Evolutionary conservation across 495 filamentous ascomycete genomes (phyloP), one percentile per base, ranked within the genome.

Genomic region (Podospora didyma): DNA sequence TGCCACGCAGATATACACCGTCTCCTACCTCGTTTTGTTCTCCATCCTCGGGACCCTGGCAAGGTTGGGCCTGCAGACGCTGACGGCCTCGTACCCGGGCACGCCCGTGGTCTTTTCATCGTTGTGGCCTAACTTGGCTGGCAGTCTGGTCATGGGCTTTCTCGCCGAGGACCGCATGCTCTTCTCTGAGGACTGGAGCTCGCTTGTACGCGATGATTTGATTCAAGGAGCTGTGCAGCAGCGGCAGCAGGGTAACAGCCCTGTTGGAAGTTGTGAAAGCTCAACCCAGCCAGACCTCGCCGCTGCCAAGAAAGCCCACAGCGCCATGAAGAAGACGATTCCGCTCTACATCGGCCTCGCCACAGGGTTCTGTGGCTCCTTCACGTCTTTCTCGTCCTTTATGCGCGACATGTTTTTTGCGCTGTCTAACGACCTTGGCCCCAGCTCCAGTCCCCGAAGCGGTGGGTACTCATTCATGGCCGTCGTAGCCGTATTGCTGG

Each of bases 321-420:
- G 73, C 34, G 65, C 79, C 39, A 68, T 75, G 41, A 96, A 92
- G 69, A 95, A 94, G 71, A 87, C 88, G 2, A 86, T 94, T 45
- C 92, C 92, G 0, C 79, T 96, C 0, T 97, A 94, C 67, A 89
- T 97, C 54, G 94, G 94, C 19, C 83, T 98, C 1, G 84, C 93
- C 0, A 95, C 90, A 2, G 94, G 94, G 12, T 97, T 96, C 74
- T 97, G 94, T 70, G 94, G 94, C 53, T 91, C 85, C 62, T 86
- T 94, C 51, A 97, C 94, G 3, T 90, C 87, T 37, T 97, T 97
- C 72, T 96, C 92, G 0, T 85, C 89, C 12, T 96, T 96, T 66
- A 86, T 92, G 41, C 84, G 92, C 3, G 93, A 95, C 64, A 71
- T 79, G 47, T 96, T 96, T 69, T 78, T 96, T n/a, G 86, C 89